Percentiles rank a stretch among this genome's conserved stretches.
Conservation (phyloP, 345 rosid genomes). For the Boechera retrofracta region DNA sequence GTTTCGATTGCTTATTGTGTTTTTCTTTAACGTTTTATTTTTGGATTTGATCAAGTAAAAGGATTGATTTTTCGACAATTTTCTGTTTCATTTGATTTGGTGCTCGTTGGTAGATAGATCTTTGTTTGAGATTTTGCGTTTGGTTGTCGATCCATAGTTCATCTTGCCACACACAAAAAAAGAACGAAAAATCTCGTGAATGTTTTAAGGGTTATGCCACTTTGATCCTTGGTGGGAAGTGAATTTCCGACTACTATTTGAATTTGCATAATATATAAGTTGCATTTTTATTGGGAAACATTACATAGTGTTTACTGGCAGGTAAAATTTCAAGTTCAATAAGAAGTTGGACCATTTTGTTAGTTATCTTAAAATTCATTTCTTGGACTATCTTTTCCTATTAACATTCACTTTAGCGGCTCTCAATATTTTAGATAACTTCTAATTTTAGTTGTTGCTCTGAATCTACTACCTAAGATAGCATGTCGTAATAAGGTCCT, state of each 20-base stretch:
- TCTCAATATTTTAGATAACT: not conserved
- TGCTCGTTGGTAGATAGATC: constrained; percentile 12
- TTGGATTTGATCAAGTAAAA: constrained; percentile 5
- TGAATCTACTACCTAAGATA: constrained; percentile 19
- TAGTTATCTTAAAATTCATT: not conserved
- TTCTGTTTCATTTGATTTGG: constrained; percentile 9
- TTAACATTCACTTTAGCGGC: not conserved
- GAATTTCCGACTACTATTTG: constrained; percentile 11
- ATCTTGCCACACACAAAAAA: not conserved
- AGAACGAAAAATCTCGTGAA: too few relatives aligned
- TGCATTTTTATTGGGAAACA: not conserved
- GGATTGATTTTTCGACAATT: not conserved
- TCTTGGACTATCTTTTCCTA: not conserved
- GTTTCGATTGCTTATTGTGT: constrained; percentile 15
- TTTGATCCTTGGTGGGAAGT: constrained; percentile 14
- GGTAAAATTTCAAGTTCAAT: not conserved
- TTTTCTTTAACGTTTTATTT: not conserved
- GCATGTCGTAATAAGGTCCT: constrained; percentile 8
- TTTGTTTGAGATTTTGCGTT: constrained; percentile 25
- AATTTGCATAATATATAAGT: constrained; percentile 5
- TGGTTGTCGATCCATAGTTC: constrained; percentile 2
- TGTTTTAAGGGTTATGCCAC: constrained; percentile 18
- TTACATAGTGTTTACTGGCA: not conserved
- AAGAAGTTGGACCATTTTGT: constrained; percentile 5
- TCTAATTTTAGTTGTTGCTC: constrained; percentile 35